phyloP scores from a whole-genome alignment of 192 early-diverging fungal species.

The Chytriomyces sp. region DNA sequence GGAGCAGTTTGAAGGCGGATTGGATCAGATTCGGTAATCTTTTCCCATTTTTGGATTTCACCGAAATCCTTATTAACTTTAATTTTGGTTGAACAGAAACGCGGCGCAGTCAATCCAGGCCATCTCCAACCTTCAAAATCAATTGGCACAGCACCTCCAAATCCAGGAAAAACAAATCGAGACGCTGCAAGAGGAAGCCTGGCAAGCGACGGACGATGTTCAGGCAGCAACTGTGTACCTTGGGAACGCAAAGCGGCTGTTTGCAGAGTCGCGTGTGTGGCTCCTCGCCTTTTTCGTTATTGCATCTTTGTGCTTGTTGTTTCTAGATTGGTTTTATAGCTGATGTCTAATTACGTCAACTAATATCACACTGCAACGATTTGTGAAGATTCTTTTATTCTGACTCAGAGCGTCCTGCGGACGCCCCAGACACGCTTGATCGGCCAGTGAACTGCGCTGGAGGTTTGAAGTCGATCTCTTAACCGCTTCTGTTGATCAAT shows the following conservation, averaged over 20 bases:
- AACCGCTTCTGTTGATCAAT: too few species aligned
- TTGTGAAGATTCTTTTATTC: too few species aligned
- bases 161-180: slow-evolving; percentile 47
- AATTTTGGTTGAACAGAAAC: slow-evolving; percentile 21
- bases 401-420: too few species aligned
- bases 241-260: slow-evolving; percentile 37
- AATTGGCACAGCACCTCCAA: slow-evolving; percentile 45
- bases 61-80: background rate
- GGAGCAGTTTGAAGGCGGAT: slow-evolving; percentile 42
- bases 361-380: too few species aligned
- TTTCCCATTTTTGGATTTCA: slow-evolving; percentile 2
- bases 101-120: slow-evolving; percentile 47
- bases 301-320: slow-evolving; percentile 43
- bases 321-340: slow-evolving; percentile 51
- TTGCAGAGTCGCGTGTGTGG: slow-evolving; percentile 47
- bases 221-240: slow-evolving; percentile 43
- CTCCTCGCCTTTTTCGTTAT: slow-evolving; percentile 50
- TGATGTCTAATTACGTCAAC: background rate
- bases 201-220: slow-evolving; percentile 41
- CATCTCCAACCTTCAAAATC: slow-evolving; percentile 46
- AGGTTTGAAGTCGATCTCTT: too few species aligned
- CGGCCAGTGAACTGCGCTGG: too few species aligned
- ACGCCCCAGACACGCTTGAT: too few species aligned
- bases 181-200: slow-evolving; percentile 47
- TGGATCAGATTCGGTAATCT: slow-evolving; percentile 52